phyloP scores from a whole-genome alignment of 2,329 filamentous ascomycete genomes.

The Penicillium sp. region DNA sequence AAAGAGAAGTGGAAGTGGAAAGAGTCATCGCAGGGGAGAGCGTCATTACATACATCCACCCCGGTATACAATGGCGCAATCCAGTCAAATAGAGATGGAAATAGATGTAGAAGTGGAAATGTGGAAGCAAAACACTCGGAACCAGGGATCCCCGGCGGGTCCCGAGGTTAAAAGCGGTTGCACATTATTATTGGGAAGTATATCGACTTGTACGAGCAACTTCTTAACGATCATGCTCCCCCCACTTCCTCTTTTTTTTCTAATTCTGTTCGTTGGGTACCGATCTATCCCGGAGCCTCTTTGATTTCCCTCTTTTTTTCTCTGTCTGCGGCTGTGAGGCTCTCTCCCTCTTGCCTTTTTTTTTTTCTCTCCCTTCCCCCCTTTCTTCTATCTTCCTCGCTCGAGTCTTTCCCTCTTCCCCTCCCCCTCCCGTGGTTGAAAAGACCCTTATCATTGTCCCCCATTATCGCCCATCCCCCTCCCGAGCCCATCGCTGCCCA shows the following conservation, averaged over 20 bases:
- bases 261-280: constrained; percentile 20
- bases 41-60: too few species aligned
- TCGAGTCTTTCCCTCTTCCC: constrained; percentile 1
- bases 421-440: not conserved
- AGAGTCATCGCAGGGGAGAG: too few species aligned
- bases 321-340: too few species aligned
- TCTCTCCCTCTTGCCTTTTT: constrained; percentile 19
- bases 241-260: constrained; percentile 12
- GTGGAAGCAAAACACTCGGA: constrained; percentile 2
- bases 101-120: too few species aligned
- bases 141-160: constrained; percentile 20
- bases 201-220: too few species aligned
- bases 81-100: too few species aligned
- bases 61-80: too few species aligned
- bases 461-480: constrained; percentile 8
- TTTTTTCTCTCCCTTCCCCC: constrained; percentile 4
- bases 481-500: constrained; percentile 14
- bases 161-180: constrained; percentile 17
- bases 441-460: constrained; percentile 4
- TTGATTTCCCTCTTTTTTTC: too few species aligned
- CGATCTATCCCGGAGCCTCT: too few species aligned
- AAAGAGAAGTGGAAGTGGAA: too few species aligned
- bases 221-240: constrained; percentile 13
- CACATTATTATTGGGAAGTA: too few species aligned
- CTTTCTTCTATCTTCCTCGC: constrained; percentile 1